These are phyloP conservation scores for Globisporangium polare DNA, from an alignment of 352 stramenopile genomes.

Conservation along the genomic window DNA sequence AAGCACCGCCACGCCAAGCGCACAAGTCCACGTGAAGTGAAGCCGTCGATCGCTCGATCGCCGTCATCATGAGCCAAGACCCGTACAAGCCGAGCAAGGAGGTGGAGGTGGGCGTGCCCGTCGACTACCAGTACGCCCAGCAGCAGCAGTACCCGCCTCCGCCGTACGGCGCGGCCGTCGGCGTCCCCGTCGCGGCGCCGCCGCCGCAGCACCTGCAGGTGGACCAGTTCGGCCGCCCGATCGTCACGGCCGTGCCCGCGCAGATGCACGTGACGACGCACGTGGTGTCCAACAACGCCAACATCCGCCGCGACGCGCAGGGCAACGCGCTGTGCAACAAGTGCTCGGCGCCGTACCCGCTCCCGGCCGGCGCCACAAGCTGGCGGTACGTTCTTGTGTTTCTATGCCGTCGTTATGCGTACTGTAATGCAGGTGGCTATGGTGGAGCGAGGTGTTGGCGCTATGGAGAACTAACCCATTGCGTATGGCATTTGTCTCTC, in stretches of 20 bases:
- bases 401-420: not conserved
- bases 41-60: not conserved
- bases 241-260: slow-evolving; percentile 21
- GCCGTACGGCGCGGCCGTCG: slow-evolving; percentile 1
- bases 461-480: not conserved
- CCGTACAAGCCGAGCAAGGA: slow-evolving; percentile 17
- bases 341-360: slow-evolving; percentile 62
- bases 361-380: slow-evolving; percentile 61
- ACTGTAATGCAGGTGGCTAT: not conserved
- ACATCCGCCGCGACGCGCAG: slow-evolving; percentile 40
- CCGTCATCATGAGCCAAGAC: slow-evolving; percentile 14
- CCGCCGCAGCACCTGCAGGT: slow-evolving; percentile 14
- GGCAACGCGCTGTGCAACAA: slow-evolving; percentile 77
- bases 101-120: slow-evolving; percentile 14
- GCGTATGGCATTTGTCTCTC: not conserved
- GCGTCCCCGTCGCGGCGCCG: not conserved
- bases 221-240: slow-evolving; percentile 20
- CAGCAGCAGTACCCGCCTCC: slow-evolving; percentile 8
- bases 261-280: slow-evolving; percentile 12
- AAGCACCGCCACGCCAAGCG: not conserved
- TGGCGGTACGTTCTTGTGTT: slow-evolving; percentile 36
- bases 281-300: slow-evolving; percentile 25
- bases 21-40: not conserved
- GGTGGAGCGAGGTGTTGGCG: not conserved
- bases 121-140: slow-evolving; percentile 12